Evolutionary conservation across 108 stramenopile genomes (phyloP).

Genomic region (Cylindrotheca closterium): DNA sequence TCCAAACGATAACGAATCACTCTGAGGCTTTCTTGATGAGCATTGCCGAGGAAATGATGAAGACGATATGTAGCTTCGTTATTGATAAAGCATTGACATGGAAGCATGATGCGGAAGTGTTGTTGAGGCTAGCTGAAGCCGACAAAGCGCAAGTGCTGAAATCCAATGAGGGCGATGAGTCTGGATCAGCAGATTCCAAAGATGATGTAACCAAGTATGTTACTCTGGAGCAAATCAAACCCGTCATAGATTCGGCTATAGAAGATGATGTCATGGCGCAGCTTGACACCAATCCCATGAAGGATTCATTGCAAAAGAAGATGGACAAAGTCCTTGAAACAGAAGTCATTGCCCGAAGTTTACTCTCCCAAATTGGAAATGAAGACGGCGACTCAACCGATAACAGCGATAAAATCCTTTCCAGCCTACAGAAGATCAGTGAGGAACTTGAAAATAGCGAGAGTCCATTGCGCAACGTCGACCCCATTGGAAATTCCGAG

Average conservation of each 20-base stretch:
- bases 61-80: conserved; percentile 16
- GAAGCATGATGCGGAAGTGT: conserved; percentile 15
- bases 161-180: too few relatives aligned
- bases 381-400: background rate
- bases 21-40: conserved; percentile 9
- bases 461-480: conserved; percentile 39
- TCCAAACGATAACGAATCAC: background rate
- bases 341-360: background rate
- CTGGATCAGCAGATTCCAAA: too few relatives aligned
- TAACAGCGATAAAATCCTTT: conserved; percentile 37
- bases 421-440: conserved; percentile 36
- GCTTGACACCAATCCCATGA: conserved; percentile 42
- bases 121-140: conserved; percentile 28
- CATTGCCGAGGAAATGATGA: conserved; percentile 23
- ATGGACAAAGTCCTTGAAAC: conserved; percentile 34
- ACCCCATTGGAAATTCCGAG: conserved; percentile 48
- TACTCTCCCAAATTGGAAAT: conserved; percentile 7
- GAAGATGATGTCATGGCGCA: conserved; percentile 28
- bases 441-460: conserved; percentile 5
- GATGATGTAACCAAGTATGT: too few relatives aligned
- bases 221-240: conserved; percentile 51
- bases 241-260: conserved; percentile 22
- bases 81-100: conserved; percentile 25
- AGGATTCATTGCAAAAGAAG: conserved; percentile 32
- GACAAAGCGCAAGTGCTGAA: conserved; percentile 29